Evolutionary conservation across 2,329 filamentous ascomycete species (phyloP).

Genomic region (Alternaria metachromatica): DNA sequence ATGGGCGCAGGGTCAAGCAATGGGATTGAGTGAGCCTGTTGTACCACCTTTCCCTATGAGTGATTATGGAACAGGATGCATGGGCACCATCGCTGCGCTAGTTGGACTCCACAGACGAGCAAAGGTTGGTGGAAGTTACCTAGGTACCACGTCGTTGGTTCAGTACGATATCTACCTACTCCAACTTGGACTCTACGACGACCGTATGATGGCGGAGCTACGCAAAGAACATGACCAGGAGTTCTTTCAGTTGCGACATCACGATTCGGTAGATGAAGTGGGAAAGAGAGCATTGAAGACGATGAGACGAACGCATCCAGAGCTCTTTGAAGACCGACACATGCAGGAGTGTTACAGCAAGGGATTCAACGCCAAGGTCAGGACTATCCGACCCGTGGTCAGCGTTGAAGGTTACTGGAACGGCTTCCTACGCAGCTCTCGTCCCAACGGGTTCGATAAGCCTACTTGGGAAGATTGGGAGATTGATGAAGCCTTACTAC

Average conservation of each 20-base stretch:
- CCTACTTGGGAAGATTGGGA: slow-evolving; percentile 58
- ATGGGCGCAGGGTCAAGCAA: slow-evolving; percentile 68
- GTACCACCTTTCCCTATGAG: slow-evolving; percentile 68
- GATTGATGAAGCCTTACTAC: slow-evolving; percentile 49
- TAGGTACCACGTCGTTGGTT: slow-evolving; percentile 68
- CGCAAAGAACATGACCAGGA: slow-evolving; percentile 57
- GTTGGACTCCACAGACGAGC: slow-evolving; percentile 69
- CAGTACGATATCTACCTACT: slow-evolving; percentile 74
- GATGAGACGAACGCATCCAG: slow-evolving; percentile 61
- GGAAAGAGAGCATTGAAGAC: slow-evolving; percentile 64
- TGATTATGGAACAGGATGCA: slow-evolving; percentile 74
- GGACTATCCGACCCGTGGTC: slow-evolving; percentile 56
- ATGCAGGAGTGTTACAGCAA: slow-evolving; percentile 59
- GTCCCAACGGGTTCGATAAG: slow-evolving; percentile 61
- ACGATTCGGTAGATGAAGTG: slow-evolving; percentile 70
- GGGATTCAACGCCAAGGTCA: slow-evolving; percentile 54
- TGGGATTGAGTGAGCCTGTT: slow-evolving; percentile 68
- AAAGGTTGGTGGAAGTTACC: slow-evolving; percentile 69
- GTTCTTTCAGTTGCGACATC: slow-evolving; percentile 65
- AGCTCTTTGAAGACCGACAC: slow-evolving; percentile 59
- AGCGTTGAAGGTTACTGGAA: slow-evolving; percentile 58
- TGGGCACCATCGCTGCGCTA: slow-evolving; percentile 72
- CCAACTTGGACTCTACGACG: slow-evolving; percentile 64
- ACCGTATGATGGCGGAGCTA: slow-evolving; percentile 60
- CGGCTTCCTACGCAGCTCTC: slow-evolving; percentile 55